Percentiles rank a stretch among this genome's conserved stretches.
These are phyloP conservation scores for Penicillium sp. DNA, from an alignment of 2,329 filamentous ascomycete genomes.

Conservation along the genomic window DNA sequence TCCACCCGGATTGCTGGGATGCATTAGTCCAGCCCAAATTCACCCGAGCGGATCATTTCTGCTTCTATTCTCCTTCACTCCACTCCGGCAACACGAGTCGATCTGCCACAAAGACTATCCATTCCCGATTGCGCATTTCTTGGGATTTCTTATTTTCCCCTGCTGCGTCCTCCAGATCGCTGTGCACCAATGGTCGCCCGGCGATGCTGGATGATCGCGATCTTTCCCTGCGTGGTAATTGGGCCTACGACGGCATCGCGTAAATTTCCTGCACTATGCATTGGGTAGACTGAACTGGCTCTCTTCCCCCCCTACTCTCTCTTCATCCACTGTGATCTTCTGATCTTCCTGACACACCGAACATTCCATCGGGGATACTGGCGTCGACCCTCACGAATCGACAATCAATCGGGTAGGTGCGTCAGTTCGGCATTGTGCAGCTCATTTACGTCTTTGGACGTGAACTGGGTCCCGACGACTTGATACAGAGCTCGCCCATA, in stretches of 20 bases:
- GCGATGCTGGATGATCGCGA: constrained; percentile 11
- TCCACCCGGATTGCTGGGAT: constrained; percentile 16
- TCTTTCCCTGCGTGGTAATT: neutral
- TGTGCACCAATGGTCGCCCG: constrained; percentile 6
- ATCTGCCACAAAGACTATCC: constrained; percentile 4
- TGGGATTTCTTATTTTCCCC: neutral
- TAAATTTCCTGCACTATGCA: constrained; percentile 10
- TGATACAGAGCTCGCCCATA: neutral
- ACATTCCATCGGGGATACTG: neutral
- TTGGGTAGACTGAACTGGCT: constrained; percentile 12
- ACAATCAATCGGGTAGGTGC: constrained; percentile 11
- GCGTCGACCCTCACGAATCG: neutral
- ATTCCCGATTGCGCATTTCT: too few relatives aligned
- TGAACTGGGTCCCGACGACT: constrained; percentile 6
- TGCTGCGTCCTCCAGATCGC: neutral
- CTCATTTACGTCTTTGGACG: constrained; percentile 5
- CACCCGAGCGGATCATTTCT: constrained; percentile 1
- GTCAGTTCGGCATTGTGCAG: constrained; percentile 12
- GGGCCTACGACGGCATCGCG: neutral
- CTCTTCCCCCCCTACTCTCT: neutral
- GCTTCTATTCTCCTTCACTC: neutral
- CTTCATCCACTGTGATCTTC: too few relatives aligned
- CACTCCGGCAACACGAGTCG: constrained; percentile 11
- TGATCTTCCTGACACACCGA: too few relatives aligned
- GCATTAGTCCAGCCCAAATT: constrained; percentile 6